These are phyloP conservation scores for Arbutus unedo DNA, from an alignment of 148 eudicot genomes.

Conservation along the genomic window DNA sequence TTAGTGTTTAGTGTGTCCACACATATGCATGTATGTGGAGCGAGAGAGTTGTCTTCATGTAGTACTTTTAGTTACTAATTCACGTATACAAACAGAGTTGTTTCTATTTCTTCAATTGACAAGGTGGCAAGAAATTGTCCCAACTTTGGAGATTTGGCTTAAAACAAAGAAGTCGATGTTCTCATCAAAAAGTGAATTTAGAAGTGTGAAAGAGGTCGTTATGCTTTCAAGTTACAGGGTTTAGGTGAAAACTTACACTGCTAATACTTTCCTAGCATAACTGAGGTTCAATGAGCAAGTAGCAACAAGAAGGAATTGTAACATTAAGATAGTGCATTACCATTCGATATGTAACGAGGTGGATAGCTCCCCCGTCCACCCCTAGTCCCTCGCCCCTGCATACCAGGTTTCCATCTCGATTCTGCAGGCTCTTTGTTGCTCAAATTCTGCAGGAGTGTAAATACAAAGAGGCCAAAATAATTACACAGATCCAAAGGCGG, in stretches of 20 bases:
- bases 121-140: not conserved
- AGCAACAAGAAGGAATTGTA: not conserved
- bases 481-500: not conserved
- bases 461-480: not conserved
- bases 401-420: conserved; percentile 43
- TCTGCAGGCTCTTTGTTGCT: conserved; percentile 41
- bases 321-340: conserved; percentile 23
- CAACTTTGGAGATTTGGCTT: not conserved
- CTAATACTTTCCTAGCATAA: not conserved
- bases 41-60: not conserved
- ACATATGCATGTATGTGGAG: not conserved
- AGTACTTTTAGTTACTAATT: not conserved
- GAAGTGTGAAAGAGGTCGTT: not conserved
- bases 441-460: conserved; percentile 28
- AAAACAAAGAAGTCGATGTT: not conserved
- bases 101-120: not conserved
- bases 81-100: not conserved
- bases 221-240: not conserved
- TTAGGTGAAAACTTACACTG: not conserved
- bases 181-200: not conserved
- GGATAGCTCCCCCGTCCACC: conserved; percentile 48
- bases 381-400: conserved; percentile 48
- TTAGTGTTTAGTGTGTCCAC: not conserved
- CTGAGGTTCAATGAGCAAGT: not conserved
- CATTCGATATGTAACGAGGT: conserved; percentile 33